Base-by-base conservation (phyloP, 495 filamentous ascomycete genomes). In the Tuber calosporum region DNA sequence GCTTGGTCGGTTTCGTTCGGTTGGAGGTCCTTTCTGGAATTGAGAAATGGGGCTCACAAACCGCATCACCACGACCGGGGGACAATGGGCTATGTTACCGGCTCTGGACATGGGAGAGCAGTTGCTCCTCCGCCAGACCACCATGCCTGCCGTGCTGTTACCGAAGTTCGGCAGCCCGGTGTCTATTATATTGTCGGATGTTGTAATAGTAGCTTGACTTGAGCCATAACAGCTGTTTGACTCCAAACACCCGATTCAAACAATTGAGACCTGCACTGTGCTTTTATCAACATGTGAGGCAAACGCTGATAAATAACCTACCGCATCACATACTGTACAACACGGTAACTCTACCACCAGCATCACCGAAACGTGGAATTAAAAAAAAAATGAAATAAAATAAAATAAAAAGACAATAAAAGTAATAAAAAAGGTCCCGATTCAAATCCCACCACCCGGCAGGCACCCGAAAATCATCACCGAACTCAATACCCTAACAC, bases 361-460 rank as follows among this genome's bases (percentile, higher is more conserved):
- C 48, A 26, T 53, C 7, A 26, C 48, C 48, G 13, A 34, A 62
- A 62, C 53, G 53, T 62, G 53, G 53, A 62, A 62, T 30, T 62
- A 58, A 58, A 58, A 58, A 15, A 9, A 9, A n/a, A 48, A 48
- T 22, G 6, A 45, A 6, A 45, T n/a, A n/a, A n/a, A n/a, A n/a
- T 62, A 58, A 58, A 58, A 58, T 4, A 9, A 9, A n/a, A 48
- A 48, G 6, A 48, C 0, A 53, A n/a, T n/a, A n/a, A 48, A 9
- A 48, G n/a, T n/a, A 48, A 48, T 22, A 58, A 62, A 62, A 17
- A 62, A 34, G 15, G 53, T 34, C 26, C 53, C 53, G 26, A 62
- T 62, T 34, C 53, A 62, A 62, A 62, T 62, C 53, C 53, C 53
- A n/a, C 48, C 48, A 58, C 26, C 53, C 53, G 53, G 53, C 26